Evolutionary conservation across 805 yeast genomes (phyloP), one percentile per base, ranked within the genome.

Genomic region (Tetrapisispora pingtungensis): DNA sequence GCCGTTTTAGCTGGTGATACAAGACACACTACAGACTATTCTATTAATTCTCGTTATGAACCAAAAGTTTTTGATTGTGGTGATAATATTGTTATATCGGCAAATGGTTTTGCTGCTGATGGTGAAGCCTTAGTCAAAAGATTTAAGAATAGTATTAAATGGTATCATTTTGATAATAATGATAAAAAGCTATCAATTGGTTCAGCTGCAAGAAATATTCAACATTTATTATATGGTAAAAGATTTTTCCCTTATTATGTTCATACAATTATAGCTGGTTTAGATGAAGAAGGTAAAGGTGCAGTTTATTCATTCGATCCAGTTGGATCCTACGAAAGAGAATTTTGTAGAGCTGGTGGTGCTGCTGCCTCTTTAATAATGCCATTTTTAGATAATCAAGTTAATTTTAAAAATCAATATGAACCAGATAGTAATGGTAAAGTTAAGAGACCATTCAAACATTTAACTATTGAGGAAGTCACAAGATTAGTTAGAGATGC

Each of bases 351-450:
- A 59, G 97, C 97, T 2, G 97, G 95, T 51, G 98, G 98, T 36
- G 93, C 97, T 13, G 97, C 97, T 26, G 93, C 97, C 1, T 78
- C 88, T 50, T 75, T 93, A 67, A 88, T 93, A 53, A 88, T 89
- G 94, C 98, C 98, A 4, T 93, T 93, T 65, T 77, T 93, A 59
- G 98, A 93, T 66, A 90, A 89, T 65, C 98, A 93, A 71, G 98
- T 93, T 50, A 86, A 88, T 63, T 84, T 87, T 68, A 89, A 89
- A 64, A 93, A 93, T 70, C 98, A 93, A 66, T 77, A 73, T 62
- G 89, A 77, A 53, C 96, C 97, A 19, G 81, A 71, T 5, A 70
- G 84, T 10, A 71, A 84, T 47, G 94, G 93, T 18, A 75, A 69
- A 10, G 72, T 73, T 46, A 81, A 77, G 63, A 80, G 68, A 61